A percentile compares a stretch with the other conserved stretches of the same genome.
Conservation (phyloP, 179 eudicot species). For the Gypsophila paniculata region DNA sequence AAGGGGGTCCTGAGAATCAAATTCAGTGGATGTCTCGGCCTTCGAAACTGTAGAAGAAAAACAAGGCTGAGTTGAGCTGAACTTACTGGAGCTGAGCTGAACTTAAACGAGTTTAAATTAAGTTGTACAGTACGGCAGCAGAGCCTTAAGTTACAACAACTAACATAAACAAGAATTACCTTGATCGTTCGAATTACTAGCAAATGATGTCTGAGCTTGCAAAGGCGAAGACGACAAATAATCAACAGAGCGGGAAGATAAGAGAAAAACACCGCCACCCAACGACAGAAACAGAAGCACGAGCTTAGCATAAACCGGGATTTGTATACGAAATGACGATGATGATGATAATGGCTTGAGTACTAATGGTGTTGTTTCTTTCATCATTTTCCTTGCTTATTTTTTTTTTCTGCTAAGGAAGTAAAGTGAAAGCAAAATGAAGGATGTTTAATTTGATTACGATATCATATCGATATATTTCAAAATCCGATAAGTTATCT, state of each 20-base stretch:
- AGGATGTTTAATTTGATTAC: too few relatives aligned
- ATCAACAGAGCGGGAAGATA: constrained; percentile 29
- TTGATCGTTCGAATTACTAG: background rate
- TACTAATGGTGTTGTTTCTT: constrained; percentile 14
- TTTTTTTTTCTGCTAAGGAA: background rate
- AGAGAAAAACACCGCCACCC: constrained; percentile 36
- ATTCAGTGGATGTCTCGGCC: too few relatives aligned
- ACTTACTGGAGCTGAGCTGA: too few relatives aligned
- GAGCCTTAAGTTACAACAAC: too few relatives aligned
- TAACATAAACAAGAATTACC: background rate
- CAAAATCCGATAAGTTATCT: too few relatives aligned
- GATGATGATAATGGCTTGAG: constrained; percentile 17
- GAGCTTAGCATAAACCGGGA: constrained; percentile 30
- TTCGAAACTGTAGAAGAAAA: too few relatives aligned
- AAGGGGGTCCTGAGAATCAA: too few relatives aligned
- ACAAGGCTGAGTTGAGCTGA: too few relatives aligned
- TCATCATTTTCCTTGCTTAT: background rate
- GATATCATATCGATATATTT: too few relatives aligned
- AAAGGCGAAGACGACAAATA: constrained; percentile 17
- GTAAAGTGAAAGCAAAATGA: background rate
- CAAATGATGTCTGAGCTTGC: constrained; percentile 1
- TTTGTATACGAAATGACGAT: constrained; percentile 24
- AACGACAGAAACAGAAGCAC: constrained; percentile 33
- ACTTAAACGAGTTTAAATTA: too few relatives aligned
- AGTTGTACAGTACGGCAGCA: too few relatives aligned